These are phyloP conservation scores for Ulota crispa DNA, from an alignment of 225 moss, liverwort and hornwort species.

Conservation along the genomic window DNA sequence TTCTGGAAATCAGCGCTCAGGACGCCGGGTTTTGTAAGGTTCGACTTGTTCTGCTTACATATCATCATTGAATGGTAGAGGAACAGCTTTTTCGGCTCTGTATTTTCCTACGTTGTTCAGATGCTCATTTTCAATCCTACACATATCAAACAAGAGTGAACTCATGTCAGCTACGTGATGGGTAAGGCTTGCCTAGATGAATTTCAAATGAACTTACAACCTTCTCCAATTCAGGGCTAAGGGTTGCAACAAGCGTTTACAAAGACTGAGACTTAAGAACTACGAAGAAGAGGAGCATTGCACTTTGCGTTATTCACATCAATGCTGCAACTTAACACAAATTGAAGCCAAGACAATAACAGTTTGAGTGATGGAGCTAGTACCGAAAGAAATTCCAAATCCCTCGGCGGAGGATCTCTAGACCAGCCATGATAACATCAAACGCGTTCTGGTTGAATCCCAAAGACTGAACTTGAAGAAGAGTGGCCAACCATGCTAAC, in stretches of 20 bases:
- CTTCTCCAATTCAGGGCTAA: background rate
- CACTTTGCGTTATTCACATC: background rate
- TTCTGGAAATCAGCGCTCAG: background rate
- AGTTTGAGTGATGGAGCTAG: background rate
- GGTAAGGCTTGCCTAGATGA: background rate
- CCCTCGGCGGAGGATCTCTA: conserved; percentile 66
- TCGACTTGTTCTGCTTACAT: background rate
- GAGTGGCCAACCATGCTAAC: conserved; percentile 63
- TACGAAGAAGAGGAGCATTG: background rate
- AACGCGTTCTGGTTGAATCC: conserved; percentile 40
- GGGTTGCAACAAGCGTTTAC: background rate
- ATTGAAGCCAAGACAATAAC: background rate
- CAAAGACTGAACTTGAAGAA: conserved; percentile 38
- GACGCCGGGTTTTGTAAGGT: background rate
- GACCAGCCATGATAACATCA: conserved; percentile 46
- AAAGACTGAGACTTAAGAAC: background rate
- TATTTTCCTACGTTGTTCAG: conserved; percentile 36
- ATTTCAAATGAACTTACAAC: background rate
- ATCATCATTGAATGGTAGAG: conserved; percentile 30
- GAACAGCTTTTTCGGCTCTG: conserved; percentile 27
- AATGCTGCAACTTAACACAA: background rate
- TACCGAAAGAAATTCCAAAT: conserved; percentile 76
- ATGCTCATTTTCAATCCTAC: conserved; percentile 42
- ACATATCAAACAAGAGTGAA: background rate
- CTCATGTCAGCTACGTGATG: background rate